phyloP scores from a whole-genome alignment of 225 moss, liverwort and hornwort genomes.

The Physcomitrium patens region DNA sequence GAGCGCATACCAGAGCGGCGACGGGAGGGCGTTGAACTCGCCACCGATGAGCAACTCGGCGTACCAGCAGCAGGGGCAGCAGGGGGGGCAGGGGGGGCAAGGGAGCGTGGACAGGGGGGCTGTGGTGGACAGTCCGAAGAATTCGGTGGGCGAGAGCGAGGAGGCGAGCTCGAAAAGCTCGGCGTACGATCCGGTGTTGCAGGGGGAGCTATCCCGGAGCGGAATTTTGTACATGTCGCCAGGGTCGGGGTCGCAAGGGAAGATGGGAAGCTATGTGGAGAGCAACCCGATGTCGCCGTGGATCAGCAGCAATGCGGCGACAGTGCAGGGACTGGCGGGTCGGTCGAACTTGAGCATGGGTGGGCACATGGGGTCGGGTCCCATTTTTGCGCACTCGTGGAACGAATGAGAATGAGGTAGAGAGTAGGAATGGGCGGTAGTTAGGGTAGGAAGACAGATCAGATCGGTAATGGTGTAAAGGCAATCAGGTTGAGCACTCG shows the following conservation, averaged over 20 bases:
- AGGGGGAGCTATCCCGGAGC: slow-evolving; percentile 64
- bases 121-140: slow-evolving; percentile 52
- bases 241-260: slow-evolving; percentile 41
- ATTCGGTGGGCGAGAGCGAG: slow-evolving; percentile 73
- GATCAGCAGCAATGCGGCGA: slow-evolving; percentile 63
- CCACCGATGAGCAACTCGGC: slow-evolving; percentile 25
- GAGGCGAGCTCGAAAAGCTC: slow-evolving; percentile 87
- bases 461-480: too few species aligned
- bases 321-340: slow-evolving; percentile 62
- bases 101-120: slow-evolving; percentile 55
- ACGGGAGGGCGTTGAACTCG: not conserved
- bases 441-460: too few species aligned
- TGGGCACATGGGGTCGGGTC: slow-evolving; percentile 74
- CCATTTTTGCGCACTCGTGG: slow-evolving; percentile 98
- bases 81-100: slow-evolving; percentile 36
- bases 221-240: slow-evolving; percentile 73
- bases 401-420: slow-evolving; percentile 36
- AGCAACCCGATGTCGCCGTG: slow-evolving; percentile 68
- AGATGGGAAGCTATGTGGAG: slow-evolving; percentile 58
- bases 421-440: not conserved
- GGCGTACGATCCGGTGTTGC: slow-evolving; percentile 78
- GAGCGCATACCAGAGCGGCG: slow-evolving; percentile 20
- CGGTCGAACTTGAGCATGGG: slow-evolving; percentile 71
- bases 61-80: not conserved
- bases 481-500: too few species aligned